These are phyloP conservation scores for Acanthamoeba triangularis DNA, from an alignment of 208 protist species.

Conservation along the genomic window DNA sequence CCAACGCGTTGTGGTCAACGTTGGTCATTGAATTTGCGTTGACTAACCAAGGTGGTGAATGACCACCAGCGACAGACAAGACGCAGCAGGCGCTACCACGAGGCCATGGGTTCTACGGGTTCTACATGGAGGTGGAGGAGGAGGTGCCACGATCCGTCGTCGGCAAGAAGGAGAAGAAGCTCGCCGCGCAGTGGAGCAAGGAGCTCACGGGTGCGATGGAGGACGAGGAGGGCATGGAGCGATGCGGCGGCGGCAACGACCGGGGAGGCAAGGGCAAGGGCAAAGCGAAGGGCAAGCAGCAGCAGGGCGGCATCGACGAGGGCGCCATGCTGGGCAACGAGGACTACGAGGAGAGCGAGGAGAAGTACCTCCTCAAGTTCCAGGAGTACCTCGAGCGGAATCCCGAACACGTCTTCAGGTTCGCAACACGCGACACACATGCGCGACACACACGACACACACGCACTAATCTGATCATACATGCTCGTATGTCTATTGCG, in stretches of 20 bases:
- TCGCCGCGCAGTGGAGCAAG: neutral
- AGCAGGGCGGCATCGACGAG: neutral
- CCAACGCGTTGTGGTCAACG: neutral
- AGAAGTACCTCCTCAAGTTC: conserved; percentile 43
- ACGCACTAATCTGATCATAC: neutral
- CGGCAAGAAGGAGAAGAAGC: conserved; percentile 50
- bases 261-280: neutral
- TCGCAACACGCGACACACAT: neutral
- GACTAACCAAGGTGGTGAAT: no score
- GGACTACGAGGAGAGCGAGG: conserved; percentile 11
- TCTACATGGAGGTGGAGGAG: conserved; percentile 48
- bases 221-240: neutral
- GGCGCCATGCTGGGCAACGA: neutral
- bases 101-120: conserved; percentile 6
- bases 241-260: neutral
- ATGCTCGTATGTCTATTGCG: neutral
- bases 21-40: neutral
- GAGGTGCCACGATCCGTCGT: neutral
- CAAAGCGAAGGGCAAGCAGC: neutral
- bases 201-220: neutral
- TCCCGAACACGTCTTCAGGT: conserved; percentile 29
- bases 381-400: conserved; percentile 1
- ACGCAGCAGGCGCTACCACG: neutral
- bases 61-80: no score
- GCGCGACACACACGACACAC: no score